These are phyloP conservation scores for Helicostylum pulchrum DNA, from an alignment of 192 early-diverging fungal genomes.

Conservation along the genomic window DNA sequence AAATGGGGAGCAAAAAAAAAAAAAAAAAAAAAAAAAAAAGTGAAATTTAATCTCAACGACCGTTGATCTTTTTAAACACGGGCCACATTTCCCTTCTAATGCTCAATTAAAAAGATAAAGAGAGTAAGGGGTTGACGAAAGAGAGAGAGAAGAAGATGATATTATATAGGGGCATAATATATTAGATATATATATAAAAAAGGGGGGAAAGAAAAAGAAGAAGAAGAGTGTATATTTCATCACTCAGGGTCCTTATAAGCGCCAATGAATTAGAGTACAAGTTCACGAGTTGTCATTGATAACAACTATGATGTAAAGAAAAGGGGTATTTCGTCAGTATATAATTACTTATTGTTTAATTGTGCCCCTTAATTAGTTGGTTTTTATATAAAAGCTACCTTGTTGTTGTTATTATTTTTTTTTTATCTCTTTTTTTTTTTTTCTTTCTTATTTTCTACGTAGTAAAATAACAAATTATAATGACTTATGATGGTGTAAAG, in stretches of 20 bases:
- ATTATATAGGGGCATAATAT: not conserved
- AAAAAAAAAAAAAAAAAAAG: too few species aligned
- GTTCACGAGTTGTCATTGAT: too few species aligned
- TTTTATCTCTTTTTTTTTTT: not conserved
- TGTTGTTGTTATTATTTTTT: too few species aligned
- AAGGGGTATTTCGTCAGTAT: constrained; percentile 5
- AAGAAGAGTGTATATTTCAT: not conserved
- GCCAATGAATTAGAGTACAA: too few species aligned
- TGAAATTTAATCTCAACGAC: too few species aligned
- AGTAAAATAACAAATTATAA: not conserved
- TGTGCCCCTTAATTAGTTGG: constrained; percentile 5
- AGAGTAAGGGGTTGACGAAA: not conserved
- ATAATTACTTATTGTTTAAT: constrained; percentile 8
- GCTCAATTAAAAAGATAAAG: not conserved
- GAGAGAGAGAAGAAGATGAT: not conserved
- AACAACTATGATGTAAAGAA: too few species aligned
- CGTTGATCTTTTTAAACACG: constrained; percentile 7
- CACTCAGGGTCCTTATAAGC: too few species aligned
- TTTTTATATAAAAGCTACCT: constrained; percentile 4
- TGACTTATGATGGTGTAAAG: constrained; percentile 12
- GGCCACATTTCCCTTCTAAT: constrained; percentile 7
- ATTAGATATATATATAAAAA: not conserved
- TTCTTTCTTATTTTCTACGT: not conserved
- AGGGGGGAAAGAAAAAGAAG: not conserved
- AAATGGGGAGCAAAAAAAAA: too few species aligned